These are phyloP conservation scores for Oryza meyeriana DNA, from an alignment of 176 grass and related monocot genomes.

Conservation along the genomic window DNA sequence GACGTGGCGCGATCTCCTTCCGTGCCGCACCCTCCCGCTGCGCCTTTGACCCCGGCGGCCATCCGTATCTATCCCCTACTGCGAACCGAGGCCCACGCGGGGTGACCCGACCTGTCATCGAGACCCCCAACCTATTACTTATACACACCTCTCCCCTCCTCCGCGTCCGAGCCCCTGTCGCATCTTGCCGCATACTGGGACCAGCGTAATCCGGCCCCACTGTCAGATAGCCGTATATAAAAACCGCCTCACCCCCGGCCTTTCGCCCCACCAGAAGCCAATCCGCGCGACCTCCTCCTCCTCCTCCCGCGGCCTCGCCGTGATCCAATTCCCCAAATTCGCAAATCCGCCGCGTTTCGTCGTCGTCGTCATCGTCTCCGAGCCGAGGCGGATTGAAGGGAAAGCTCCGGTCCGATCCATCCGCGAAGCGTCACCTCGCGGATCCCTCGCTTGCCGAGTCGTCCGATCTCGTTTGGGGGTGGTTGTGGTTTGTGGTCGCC, in stretches of 20 bases:
- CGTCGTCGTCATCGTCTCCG: neutral
- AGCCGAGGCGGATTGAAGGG: neutral
- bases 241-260: neutral
- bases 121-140: neutral
- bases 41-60: slow-evolving; percentile 8
- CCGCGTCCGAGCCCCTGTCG: neutral
- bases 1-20: slow-evolving; percentile 29
- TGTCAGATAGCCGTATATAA: slow-evolving; percentile 13
- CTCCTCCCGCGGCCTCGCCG: neutral
- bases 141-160: neutral
- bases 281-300: neutral
- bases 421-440: neutral
- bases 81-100: neutral
- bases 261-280: slow-evolving; percentile 10
- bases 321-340: slow-evolving; percentile 2
- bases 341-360: slow-evolving; percentile 19
- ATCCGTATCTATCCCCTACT: neutral
- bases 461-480: neutral
- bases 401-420: neutral
- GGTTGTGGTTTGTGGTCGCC: slow-evolving; percentile 4
- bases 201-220: neutral
- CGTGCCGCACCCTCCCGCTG: slow-evolving; percentile 29
- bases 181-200: slow-evolving; percentile 6
- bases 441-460: neutral
- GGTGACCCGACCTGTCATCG: neutral